Evolutionary conservation across 306 rosid genomes (phyloP), one percentile per base, ranked within the genome.

Genomic region (Leucaena leucocephala): DNA sequence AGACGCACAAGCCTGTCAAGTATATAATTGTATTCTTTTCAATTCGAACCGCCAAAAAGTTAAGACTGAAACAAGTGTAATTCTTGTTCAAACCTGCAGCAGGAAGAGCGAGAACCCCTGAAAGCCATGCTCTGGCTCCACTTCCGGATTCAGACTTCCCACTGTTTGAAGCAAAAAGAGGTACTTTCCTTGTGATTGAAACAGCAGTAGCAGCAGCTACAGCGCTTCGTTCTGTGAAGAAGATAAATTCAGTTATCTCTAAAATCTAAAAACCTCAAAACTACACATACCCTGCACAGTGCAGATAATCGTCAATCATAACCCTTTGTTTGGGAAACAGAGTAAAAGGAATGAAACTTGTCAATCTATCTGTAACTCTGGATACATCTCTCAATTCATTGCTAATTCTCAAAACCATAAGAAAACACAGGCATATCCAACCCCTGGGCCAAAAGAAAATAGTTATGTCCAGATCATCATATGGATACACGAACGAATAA

Each of bases 41-140:
- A 55, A 55, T 49, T 49, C 14, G 19, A 49, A 49, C 55, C n/a
- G 55, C 5, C 14, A 67, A 73, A 22, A 55, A 72, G 67, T 12
- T 8, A n/a, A 9, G 50, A 43, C 49, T 6, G 72, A 72, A 4
- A n/a, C 4, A 34, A 80, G 36, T 55, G 43, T 39, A 13, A 55
- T n/a, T 58, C 0, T 7, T 15, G 70, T 33, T 11, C 59, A 6
- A 82, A 94, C 98, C 97, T 88, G 94, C 98, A 0, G 90, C 91
- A 69, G 97, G 93, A 74, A 94, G 79, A 72, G 94, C 92, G 8
- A 94, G 81, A 22, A 90, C 87, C 79, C 95, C 97, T 6, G 95
- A 76, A 84, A 92, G 74, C 98, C 97, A 94, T 54, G 87, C 45
- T 4, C 76, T 48, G 76, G 84, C 74, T 44, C 89, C 86, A 79